Base-by-base conservation (phyloP, 2,329 filamentous ascomycete genomes). In the Ophiostoma novo-ulmi region DNA sequence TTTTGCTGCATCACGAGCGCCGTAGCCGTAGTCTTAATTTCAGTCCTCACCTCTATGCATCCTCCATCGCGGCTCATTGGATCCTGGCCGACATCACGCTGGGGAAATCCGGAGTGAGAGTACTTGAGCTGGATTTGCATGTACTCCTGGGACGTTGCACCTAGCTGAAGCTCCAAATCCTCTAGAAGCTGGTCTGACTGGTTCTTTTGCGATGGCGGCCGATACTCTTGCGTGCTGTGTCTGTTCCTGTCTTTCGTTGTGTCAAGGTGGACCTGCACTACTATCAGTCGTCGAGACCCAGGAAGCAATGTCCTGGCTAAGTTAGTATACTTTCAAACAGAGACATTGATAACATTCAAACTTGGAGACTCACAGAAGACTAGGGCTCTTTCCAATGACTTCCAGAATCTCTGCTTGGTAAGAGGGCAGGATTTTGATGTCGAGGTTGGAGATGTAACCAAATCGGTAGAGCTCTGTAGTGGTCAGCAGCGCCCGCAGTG, bases 141-240 rank as follows among this genome's bases (percentile, higher is more conserved):
- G 73, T 86, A 89, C 44, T 83, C 80, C 20, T 80, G 80, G 26
- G 77, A 77, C 3, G 79, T 79, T 69, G 81, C 80, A 39, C 86
- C 85, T 2, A 89, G 82, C 70, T 88, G 82, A 39, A 80, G 78
- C 75, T 89, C 85, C 13, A 89, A 79, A 71, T 88, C 85, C 35
- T 85, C 82, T 20, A 90, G 86, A 41, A 89, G 78, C 58, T 85
- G 81, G 14, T 88, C 85, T 0, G 87, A 83, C 55, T 79, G 81
- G 66, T 82, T 79, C 41, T 78, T 71, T 11, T 70, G 70, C 1
- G 67, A 68, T 10, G 68, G 67, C 2, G 71, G 48, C 31, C 39
- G 67, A 26, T 66, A 71, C 17, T 63, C 75, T 41, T 69, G 81
- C 78, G 10, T 71, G 70, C 17, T 48, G 5, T 70, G 55, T 10